These are phyloP conservation scores for Aegilops umbellulata DNA, from an alignment of 176 grass and related monocot species.

Conservation along the genomic window DNA sequence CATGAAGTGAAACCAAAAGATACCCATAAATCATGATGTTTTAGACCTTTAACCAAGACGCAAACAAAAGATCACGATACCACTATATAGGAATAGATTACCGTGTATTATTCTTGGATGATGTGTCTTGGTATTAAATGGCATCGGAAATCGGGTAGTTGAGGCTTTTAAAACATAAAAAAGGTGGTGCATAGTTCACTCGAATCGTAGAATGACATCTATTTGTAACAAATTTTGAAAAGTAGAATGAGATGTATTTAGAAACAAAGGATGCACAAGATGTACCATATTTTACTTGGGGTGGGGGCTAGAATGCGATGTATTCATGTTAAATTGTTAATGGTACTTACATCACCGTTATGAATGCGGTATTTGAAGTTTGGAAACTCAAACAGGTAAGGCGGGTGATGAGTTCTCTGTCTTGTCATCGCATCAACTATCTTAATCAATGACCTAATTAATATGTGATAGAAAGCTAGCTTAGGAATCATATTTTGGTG, in stretches of 20 bases:
- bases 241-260: too few relatives aligned
- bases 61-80: neutral
- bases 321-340: neutral
- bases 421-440: conserved; percentile 44
- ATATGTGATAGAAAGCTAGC: neutral
- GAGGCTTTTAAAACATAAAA: neutral
- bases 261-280: too few relatives aligned
- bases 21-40: neutral
- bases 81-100: too few relatives aligned
- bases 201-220: too few relatives aligned
- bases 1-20: neutral
- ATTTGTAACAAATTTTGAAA: too few relatives aligned
- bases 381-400: conserved; percentile 59
- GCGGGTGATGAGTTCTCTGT: neutral
- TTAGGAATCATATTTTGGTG: neutral
- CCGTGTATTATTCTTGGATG: too few relatives aligned
- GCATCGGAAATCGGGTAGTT: too few relatives aligned
- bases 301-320: too few relatives aligned
- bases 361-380: conserved; percentile 55
- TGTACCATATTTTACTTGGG: too few relatives aligned
- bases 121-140: too few relatives aligned
- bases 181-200: too few relatives aligned
- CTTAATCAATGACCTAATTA: conserved; percentile 47
- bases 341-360: conserved; percentile 78
- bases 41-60: too few relatives aligned